Evolutionary conservation across 2,329 filamentous ascomycete species (phyloP), one percentile per base, ranked within the genome.

Genomic region (Verticillium klebahnii): DNA sequence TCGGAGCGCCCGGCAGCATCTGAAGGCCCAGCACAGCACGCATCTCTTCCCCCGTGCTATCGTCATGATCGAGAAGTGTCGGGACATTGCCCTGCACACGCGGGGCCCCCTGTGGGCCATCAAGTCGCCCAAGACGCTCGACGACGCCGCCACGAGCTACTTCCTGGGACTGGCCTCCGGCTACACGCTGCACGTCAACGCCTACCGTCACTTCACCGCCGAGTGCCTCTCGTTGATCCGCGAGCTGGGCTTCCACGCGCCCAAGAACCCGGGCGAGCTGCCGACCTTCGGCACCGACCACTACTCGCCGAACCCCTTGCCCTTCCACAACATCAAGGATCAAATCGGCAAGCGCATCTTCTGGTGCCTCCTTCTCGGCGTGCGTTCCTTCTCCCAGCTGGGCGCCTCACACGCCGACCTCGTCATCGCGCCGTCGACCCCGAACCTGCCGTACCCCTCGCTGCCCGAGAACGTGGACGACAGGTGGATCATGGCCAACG

Each of bases 401-500:
- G 92, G 91, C 37, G 85, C 86, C 17, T 85, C 85, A 0, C 88
- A 90, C 64, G 85, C 85, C 39, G 91, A 93, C 68, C 78, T 93
- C 40, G 83, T 90, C 39, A 87, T 96, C 58, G 86, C 90, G 9
- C 92, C 92, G 3, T 87, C 89, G 1, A 96, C 91, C 0, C 86
- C 87, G 0, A 87, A 83, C 31, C 86, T 92, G 54, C 89, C 87
- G 5, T 92, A 95, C 67, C 93, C 93, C 3, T 89, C 91, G 8
- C 81, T 93, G 14, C 93, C 93, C 0, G 78, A 89, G 23, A 92
- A 96, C 69, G 86, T 96, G 1, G 93, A 97, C 67, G 93, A 97
- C 73, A 87, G 89, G 62, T 93, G 87, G 69, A 90, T 97, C 62
- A 88, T 88, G 62, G 80, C 88, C 1, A 85, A 87, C 29, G 86